Evolutionary conservation across 768 basidiomycete genomes (phyloP), one percentile per base, ranked within the genome.

Genomic region (Panaeolus cyanescens): DNA sequence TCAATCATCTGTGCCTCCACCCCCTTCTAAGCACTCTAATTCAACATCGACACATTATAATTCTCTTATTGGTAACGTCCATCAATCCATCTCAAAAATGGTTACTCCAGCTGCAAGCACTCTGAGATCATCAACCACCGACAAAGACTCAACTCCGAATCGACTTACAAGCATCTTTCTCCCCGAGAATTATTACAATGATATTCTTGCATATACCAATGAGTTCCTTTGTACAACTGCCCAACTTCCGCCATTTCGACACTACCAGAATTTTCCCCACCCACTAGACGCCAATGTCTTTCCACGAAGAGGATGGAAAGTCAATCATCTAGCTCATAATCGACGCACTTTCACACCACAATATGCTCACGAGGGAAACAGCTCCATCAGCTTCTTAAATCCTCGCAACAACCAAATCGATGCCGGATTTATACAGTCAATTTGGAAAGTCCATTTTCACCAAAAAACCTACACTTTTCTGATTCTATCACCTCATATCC

Each of bases 391-490:
- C 32, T 65, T 59, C 34, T 19, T n/a, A n/a, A n/a, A 6, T 4
- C 20, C 33, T 15, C 31, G 10, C 28, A 53, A 39, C 20, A 19
- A 17, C 3, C 25, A 31, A 1, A 34, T 25, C n/a, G 56, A 66
- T n/a, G 34, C 33, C 7, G 65, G 60, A 55, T 53, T 56, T 37
- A 65, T 65, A 12, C 42, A 58, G 12, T 57, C 62, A 20, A 65
- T 65, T 12, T 63, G 62, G 59, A 37, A 25, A 32, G 31, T 25
- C 10, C 50, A 5, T 1, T 20, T 58, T 30, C 34, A 65, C n/a
- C 59, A 28, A 30, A 33, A 3, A 15, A n/a, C 13, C 3, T 33
- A 22, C 15, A 57, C 45, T 30, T 61, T 62, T 36, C 32, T 64
- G 20, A 60, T 42, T 4, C 40, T 66, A 34, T 61, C 55, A 22